Evolutionary conservation across 2,329 filamentous ascomycete species (phyloP), one percentile per base, ranked within the genome.

Genomic region (Fusarium buxicola): DNA sequence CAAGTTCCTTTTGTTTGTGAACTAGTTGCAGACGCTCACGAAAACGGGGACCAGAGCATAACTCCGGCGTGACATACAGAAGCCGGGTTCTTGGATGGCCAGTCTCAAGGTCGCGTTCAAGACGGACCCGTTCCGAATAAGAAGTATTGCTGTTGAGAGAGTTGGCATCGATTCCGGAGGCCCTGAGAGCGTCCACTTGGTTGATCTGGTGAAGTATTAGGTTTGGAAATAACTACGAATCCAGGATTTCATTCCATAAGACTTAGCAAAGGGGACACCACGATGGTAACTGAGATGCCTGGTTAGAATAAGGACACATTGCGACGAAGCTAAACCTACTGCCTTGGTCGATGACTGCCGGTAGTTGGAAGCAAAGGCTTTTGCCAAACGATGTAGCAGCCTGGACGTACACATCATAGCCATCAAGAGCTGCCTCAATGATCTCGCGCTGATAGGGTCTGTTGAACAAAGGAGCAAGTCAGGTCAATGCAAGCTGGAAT

Each of bases 371-470:
- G 78, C 94, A 97, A 49, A 97, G 77, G 72, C 92, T 96, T 77
- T 97, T 97, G 36, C 94, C 94, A 75, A 97, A 97, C 9, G 90
- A 92, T 4, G 91, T 94, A 51, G 91, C 91, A 41, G 94, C 94
- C 76, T 97, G 94, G 1, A 98, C 85, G 72, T 96, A 97, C 38
- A 98, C 90, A 88, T 98, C 94, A 62, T 94, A 84, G 13, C 92
- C 90, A 53, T 90, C 86, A 8, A 97, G 82, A 3, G 92, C 91
- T 8, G 92, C 91, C 55, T 85, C 82, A 52, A 98, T 94, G 54
- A 97, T 93, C 71, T 98, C 93, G 58, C 92, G 87, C 73, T 97
- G 94, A 32, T 91, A 81, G 10, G 93, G 92, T 68, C 92, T 93
- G 59, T 40, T 12, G 38, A 48, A 32, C n/a, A 34, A 31, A 39